phyloP scores from a whole-genome alignment of 2,329 filamentous ascomycete species.

The Penicillium sp. region DNA sequence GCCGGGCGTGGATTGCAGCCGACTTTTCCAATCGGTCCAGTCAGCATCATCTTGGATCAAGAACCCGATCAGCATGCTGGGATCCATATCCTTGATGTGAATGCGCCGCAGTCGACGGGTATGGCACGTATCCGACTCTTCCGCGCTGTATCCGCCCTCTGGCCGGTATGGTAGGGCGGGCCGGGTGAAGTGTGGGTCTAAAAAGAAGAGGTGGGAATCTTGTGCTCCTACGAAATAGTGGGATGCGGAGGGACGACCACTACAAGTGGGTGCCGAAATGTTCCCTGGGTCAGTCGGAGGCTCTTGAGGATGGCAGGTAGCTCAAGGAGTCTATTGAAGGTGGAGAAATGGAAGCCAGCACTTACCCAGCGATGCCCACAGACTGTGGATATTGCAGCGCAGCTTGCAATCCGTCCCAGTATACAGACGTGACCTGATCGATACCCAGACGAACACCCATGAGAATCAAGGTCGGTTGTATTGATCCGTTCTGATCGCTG shows the following conservation, averaged over 20 bases:
- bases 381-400: constrained; percentile 83
- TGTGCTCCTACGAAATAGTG: constrained; percentile 70
- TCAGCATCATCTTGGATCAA: constrained; percentile 76
- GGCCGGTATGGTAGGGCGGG: constrained; percentile 60
- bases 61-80: constrained; percentile 95
- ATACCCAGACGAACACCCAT: constrained; percentile 86
- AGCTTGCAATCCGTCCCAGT: constrained; percentile 87
- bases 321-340: background rate
- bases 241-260: constrained; percentile 85
- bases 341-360: background rate
- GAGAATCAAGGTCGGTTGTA: constrained; percentile 80
- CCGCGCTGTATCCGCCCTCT: constrained; percentile 52
- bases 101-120: constrained; percentile 77
- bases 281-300: too few species aligned
- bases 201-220: constrained; percentile 80
- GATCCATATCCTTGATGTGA: constrained; percentile 88
- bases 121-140: constrained; percentile 79
- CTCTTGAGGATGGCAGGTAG: too few species aligned
- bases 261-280: constrained; percentile 30
- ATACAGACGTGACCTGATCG: constrained; percentile 88
- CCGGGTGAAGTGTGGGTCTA: constrained; percentile 86
- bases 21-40: constrained; percentile 73
- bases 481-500: constrained; percentile 57
- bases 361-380: constrained; percentile 89
- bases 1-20: constrained; percentile 67